Conservation (phyloP, 352 stramenopile genomes). For the Globisporangium orthogonon region DNA sequence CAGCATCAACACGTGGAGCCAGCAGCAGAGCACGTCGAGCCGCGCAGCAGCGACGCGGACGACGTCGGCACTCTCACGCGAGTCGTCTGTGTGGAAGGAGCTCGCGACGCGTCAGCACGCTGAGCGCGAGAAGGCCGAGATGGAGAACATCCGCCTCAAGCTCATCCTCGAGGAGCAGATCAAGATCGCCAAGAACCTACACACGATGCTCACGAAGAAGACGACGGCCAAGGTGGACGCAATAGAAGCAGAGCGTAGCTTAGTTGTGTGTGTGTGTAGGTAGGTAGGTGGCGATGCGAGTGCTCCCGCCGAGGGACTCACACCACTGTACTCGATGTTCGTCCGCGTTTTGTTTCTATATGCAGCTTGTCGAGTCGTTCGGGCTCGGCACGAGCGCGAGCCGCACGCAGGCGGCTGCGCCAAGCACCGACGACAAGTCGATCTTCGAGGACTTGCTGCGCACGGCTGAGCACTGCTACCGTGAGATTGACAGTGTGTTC, state of each 20-base stretch:
- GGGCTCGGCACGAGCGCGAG: slow-evolving; percentile 1
- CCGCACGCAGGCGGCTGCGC: not conserved
- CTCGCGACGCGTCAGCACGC: slow-evolving; percentile 6
- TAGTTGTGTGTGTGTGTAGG: too few species aligned
- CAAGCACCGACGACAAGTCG: slow-evolving; percentile 8
- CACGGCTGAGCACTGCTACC: slow-evolving; percentile 2
- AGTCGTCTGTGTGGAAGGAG: slow-evolving; percentile 17
- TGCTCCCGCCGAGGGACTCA: too few species aligned
- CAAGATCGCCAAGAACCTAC: slow-evolving; percentile 11
- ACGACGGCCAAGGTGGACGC: slow-evolving; percentile 10
- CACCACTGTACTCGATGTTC: not conserved
- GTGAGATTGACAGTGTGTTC: slow-evolving; percentile 8
- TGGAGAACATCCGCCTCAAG: slow-evolving; percentile 9
- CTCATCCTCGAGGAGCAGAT: slow-evolving; percentile 9
- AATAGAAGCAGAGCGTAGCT: not conserved
- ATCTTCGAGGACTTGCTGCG: slow-evolving; percentile 29
- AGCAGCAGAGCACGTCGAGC: slow-evolving; percentile 11
- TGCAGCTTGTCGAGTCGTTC: slow-evolving; percentile 7
- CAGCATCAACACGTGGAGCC: slow-evolving; percentile 10
- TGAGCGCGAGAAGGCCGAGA: slow-evolving; percentile 7
- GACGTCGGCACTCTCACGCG: slow-evolving; percentile 6
- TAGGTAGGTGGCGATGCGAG: too few species aligned
- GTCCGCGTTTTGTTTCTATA: not conserved
- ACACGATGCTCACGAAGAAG: slow-evolving; percentile 10
- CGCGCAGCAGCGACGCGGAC: slow-evolving; percentile 1